phyloP scores from a whole-genome alignment of 805 yeast species.

The Brettanomyces custersianus region DNA sequence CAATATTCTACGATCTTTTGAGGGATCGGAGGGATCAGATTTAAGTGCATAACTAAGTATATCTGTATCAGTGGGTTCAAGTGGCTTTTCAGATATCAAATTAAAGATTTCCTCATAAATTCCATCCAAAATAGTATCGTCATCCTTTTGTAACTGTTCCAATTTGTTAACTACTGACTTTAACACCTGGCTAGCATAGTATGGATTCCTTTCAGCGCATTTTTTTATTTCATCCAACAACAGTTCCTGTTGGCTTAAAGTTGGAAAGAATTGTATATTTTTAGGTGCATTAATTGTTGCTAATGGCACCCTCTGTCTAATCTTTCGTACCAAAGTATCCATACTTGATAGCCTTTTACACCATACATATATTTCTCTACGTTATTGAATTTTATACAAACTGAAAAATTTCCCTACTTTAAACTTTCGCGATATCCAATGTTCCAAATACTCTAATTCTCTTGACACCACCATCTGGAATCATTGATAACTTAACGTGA shows the following conservation, averaged over 20 bases:
- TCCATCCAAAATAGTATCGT: slow-evolving; percentile 26
- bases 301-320: slow-evolving; percentile 22
- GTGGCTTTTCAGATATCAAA: slow-evolving; percentile 25
- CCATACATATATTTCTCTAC: no score
- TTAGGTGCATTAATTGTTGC: not conserved
- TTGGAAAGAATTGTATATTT: not conserved
- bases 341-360: no score
- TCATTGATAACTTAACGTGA: slow-evolving; percentile 72
- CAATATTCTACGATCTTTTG: slow-evolving; percentile 13
- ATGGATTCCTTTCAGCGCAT: slow-evolving; percentile 33
- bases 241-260: slow-evolving; percentile 13
- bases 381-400: no score
- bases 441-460: slow-evolving; percentile 78
- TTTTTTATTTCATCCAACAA: slow-evolving; percentile 14
- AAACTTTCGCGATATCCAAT: slow-evolving; percentile 5
- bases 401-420: not conserved
- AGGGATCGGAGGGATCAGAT: slow-evolving; percentile 7
- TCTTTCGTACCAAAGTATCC: slow-evolving; percentile 16
- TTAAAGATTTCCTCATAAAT: slow-evolving; percentile 33
- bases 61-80: slow-evolving; percentile 31
- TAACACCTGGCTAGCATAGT: slow-evolving; percentile 41
- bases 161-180: slow-evolving; percentile 29
- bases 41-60: slow-evolving; percentile 26
- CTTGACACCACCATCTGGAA: slow-evolving; percentile 97
- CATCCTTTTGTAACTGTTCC: slow-evolving; percentile 16